Evolutionary conservation across 495 filamentous ascomycete genomes (phyloP), one percentile per base, ranked within the genome.

Genomic region (Xylaria grammica): DNA sequence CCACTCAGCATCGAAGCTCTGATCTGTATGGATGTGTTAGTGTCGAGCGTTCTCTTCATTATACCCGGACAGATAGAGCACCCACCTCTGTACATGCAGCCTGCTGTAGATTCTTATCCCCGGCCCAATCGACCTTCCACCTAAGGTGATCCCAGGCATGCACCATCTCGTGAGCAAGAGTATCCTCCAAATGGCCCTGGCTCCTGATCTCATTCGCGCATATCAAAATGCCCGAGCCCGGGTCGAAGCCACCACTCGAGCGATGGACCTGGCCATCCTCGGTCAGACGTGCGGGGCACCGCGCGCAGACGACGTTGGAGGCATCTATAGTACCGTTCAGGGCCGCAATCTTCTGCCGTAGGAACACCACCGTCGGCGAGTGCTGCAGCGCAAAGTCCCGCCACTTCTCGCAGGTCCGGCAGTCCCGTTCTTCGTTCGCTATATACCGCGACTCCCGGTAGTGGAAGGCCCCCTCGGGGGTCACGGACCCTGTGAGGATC

Each of bases 131-230:
- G 38, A 97, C 87, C 77, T 96, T 92, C 79, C 92, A 99, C 66
- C 93, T 76, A 69, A 97, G 73, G 76, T 97, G 91, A 73, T 99
- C 95, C 81, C 91, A 98, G 9, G 93, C 94, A 80, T 99, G 95
- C 58, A 99, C 89, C 90, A 99, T 93, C 80, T 99, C 95, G 78
- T 99, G 95, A 45, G 95, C 90, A 72, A 99, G 81, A 34, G 92
- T 97, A 74, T 99, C 95, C 80, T 99, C 95, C 66, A 96, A 70
- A 70, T 96, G 90, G 1, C 86, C 82, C 50, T 85, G 81, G 69
- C 90, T 85, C 50, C 86, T 78, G 74, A 97, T 81, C 74, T 91
- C 86, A 72, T 99, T 98, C 30, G 96, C 91, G 74, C 96, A 98
- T 3, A 99, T 75, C 72, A 93, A 65, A 53, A 99, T 97, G 4